Conservation (phyloP, 257 asterid genomes). For the Capsicum baccatum region DNA sequence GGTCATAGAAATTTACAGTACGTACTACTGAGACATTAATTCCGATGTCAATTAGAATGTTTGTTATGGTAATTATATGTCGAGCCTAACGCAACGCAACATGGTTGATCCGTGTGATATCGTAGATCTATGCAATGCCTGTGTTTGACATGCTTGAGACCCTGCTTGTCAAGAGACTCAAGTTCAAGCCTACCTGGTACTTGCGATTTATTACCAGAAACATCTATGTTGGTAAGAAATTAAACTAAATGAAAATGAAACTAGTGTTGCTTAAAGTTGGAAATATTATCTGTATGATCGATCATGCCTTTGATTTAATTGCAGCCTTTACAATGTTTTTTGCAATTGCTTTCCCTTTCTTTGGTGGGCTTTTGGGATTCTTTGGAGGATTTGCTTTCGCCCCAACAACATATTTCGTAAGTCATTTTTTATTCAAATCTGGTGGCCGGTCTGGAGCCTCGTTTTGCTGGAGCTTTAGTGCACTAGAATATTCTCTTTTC, state of each 20-base stretch:
- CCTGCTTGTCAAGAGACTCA: slow-evolving; percentile 43
- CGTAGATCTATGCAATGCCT: slow-evolving; percentile 51
- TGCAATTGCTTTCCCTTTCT: slow-evolving; percentile 43
- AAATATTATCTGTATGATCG: not conserved
- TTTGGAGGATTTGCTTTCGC: slow-evolving; percentile 48
- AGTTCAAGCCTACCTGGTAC: slow-evolving; percentile 40
- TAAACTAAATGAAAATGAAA: not conserved
- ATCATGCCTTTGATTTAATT: not conserved
- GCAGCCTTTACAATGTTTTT: slow-evolving; percentile 43
- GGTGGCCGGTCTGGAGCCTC: too few species aligned
- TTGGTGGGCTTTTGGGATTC: slow-evolving; percentile 40
- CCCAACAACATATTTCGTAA: slow-evolving; percentile 46
- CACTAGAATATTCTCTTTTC: too few species aligned
- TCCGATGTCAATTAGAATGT: not conserved
- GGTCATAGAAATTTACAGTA: too few species aligned
- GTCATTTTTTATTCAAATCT: not conserved
- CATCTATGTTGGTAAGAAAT: slow-evolving; percentile 49
- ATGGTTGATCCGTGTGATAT: not conserved
- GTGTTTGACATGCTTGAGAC: slow-evolving; percentile 58
- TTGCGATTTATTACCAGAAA: slow-evolving; percentile 43
- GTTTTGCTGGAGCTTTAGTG: too few species aligned
- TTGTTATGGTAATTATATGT: not conserved
- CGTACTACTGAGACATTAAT: too few species aligned
- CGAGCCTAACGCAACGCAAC: not conserved
- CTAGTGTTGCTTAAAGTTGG: not conserved